A percentile compares a stretch with the other conserved stretches of the same genome.
These are phyloP conservation scores for Geotrichum carabidarum DNA, from an alignment of 1,139 yeast genomes.

Conservation along the genomic window DNA sequence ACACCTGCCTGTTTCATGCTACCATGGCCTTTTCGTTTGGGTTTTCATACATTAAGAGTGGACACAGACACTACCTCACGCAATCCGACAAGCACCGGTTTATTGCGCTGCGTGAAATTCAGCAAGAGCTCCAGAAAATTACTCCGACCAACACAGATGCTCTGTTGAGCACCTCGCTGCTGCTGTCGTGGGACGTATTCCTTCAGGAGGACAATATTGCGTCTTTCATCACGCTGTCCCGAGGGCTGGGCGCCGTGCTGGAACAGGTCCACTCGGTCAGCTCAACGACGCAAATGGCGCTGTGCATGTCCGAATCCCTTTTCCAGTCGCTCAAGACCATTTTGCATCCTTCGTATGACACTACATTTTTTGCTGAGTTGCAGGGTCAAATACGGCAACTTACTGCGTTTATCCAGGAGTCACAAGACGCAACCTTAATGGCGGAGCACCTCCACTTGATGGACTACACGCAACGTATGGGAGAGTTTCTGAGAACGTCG, in stretches of 20 bases:
- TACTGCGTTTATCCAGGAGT: slow-evolving; percentile 18
- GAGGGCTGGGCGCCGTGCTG: slow-evolving; percentile 35
- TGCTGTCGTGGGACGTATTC: slow-evolving; percentile 35
- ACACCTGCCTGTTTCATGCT: slow-evolving; percentile 32
- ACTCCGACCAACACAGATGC: slow-evolving; percentile 30
- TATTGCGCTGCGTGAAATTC: slow-evolving; percentile 31
- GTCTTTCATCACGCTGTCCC: slow-evolving; percentile 31
- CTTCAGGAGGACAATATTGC: slow-evolving; percentile 32
- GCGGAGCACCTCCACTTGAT: slow-evolving; percentile 25
- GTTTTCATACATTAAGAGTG: slow-evolving; percentile 28
- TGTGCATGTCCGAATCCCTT: slow-evolving; percentile 33
- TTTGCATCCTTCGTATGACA: slow-evolving; percentile 39
- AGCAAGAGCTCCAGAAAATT: slow-evolving; percentile 26
- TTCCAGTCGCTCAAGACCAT: slow-evolving; percentile 36
- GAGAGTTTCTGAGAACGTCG: slow-evolving; percentile 21
- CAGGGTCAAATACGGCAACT: slow-evolving; percentile 26
- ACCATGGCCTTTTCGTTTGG: slow-evolving; percentile 34
- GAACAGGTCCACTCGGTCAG: slow-evolving; percentile 28
- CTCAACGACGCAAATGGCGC: slow-evolving; percentile 30
- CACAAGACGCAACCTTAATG: slow-evolving; percentile 5
- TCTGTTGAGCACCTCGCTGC: slow-evolving; percentile 30
- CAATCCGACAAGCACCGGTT: slow-evolving; percentile 31
- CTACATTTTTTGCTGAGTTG: slow-evolving; percentile 36
- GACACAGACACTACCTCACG: slow-evolving; percentile 19
- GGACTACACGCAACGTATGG: slow-evolving; percentile 23